Conservation (phyloP, 805 yeast species). For the Torulaspora franciscae region DNA sequence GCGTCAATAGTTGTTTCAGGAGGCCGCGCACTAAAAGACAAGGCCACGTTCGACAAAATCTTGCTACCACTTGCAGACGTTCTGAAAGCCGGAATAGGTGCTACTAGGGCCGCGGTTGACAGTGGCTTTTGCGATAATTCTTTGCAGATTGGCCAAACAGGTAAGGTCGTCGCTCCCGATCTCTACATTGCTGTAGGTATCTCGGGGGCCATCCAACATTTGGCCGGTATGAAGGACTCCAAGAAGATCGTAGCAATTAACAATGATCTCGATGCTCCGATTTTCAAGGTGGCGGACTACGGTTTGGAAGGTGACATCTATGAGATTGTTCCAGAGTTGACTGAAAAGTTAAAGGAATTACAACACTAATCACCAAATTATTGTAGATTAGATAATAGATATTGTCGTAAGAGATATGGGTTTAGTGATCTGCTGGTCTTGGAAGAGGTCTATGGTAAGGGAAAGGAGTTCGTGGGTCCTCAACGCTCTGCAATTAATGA, state of each 20-base stretch:
- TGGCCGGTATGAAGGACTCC: conserved; percentile 98
- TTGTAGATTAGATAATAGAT: too few species aligned
- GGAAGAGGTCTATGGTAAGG: too few species aligned
- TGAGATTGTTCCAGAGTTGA: conserved; percentile 84
- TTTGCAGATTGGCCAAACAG: conserved; percentile 96
- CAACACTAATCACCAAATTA: not conserved
- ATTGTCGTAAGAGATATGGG: too few species aligned
- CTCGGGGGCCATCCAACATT: conserved; percentile 95
- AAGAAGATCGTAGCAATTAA: conserved; percentile 91
- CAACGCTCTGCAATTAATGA: too few species aligned
- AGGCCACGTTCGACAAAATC: conserved; percentile 74
- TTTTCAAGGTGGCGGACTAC: conserved; percentile 83
- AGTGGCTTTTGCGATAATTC: conserved; percentile 94
- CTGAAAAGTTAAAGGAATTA: conserved; percentile 49
- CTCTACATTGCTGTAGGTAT: conserved; percentile 89
- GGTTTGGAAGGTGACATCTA: conserved; percentile 87
- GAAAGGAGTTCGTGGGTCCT: too few species aligned
- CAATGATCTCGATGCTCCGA: conserved; percentile 92
- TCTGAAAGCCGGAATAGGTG: conserved; percentile 90
- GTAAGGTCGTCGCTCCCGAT: conserved; percentile 96
- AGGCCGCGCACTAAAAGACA: conserved; percentile 88
- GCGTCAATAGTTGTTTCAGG: conserved; percentile 84
- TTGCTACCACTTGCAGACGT: conserved; percentile 80
- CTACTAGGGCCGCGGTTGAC: conserved; percentile 97
- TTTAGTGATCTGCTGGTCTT: too few species aligned